phyloP scores from a whole-genome alignment of 2,329 filamentous ascomycete genomes.

The Botrytis deweyae region DNA sequence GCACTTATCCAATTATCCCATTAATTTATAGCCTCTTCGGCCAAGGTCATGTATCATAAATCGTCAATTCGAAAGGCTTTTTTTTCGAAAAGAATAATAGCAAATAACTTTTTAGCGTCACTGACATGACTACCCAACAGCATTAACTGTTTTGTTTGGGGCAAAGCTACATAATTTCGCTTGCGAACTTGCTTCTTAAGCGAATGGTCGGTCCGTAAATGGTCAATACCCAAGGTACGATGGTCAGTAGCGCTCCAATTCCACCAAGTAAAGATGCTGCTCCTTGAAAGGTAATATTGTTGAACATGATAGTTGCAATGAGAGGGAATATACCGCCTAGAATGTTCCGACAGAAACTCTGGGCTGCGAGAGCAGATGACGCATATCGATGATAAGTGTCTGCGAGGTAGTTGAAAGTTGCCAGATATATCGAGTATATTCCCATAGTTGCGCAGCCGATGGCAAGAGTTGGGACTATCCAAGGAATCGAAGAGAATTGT shows the following conservation, averaged over 20 bases:
- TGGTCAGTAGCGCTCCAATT: constrained; percentile 61
- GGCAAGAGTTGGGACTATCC: constrained; percentile 70
- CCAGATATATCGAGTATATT: constrained; percentile 82
- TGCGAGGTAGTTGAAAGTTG: constrained; percentile 90
- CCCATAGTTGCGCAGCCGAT: constrained; percentile 77
- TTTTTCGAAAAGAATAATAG: not conserved
- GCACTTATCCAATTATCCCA: not conserved
- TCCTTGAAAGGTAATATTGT: constrained; percentile 64
- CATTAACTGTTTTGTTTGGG: not conserved
- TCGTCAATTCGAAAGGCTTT: not conserved
- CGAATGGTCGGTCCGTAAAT: constrained; percentile 77
- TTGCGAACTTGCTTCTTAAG: constrained; percentile 71
- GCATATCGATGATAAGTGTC: constrained; percentile 86
- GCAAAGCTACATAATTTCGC: constrained; percentile 27
- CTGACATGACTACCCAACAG: not conserved
- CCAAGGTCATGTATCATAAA: not conserved
- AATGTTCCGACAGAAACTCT: constrained; percentile 83
- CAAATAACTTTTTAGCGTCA: not conserved
- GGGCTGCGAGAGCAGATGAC: constrained; percentile 80
- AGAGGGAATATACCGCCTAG: constrained; percentile 80
- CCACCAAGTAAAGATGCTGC: constrained; percentile 76
- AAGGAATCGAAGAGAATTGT: constrained; percentile 59
- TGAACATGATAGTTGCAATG: constrained; percentile 72
- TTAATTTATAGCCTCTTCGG: not conserved
- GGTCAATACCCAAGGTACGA: constrained; percentile 85